Evolutionary conservation across 2,329 filamentous ascomycete genomes (phyloP).

Genomic region (Arachnopeziza araneosa): DNA sequence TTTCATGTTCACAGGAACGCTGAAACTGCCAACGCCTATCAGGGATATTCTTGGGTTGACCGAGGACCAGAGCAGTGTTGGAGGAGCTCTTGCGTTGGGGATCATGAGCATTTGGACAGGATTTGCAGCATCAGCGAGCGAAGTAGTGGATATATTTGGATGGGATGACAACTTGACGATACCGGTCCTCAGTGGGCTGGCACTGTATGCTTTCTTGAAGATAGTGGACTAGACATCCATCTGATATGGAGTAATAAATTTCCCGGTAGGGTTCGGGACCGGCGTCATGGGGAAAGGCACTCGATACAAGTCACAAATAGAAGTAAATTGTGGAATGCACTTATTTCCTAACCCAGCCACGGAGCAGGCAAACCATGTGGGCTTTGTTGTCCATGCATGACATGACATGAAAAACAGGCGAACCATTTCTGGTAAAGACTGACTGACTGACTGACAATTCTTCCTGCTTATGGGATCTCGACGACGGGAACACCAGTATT

Average conservation of each 20-base stretch:
- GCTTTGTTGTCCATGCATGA: neutral
- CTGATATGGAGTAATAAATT: neutral
- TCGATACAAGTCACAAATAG: neutral
- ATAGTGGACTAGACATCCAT: conserved; percentile 55
- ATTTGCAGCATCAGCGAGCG: conserved; percentile 81
- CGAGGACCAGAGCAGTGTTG: conserved; percentile 53
- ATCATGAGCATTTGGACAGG: conserved; percentile 83
- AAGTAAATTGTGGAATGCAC: neutral
- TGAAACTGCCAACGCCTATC: conserved; percentile 61
- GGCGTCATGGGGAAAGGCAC: neutral
- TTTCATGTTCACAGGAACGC: conserved; percentile 75
- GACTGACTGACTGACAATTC: neutral
- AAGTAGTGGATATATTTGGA: conserved; percentile 85
- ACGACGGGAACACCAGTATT: neutral
- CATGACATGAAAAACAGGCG: neutral
- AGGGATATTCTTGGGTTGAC: conserved; percentile 57
- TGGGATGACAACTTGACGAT: conserved; percentile 99
- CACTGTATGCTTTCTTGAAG: conserved; percentile 88
- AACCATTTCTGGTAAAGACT: neutral
- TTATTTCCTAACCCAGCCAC: neutral
- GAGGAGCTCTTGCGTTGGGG: conserved; percentile 67
- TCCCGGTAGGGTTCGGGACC: neutral
- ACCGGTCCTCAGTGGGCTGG: conserved; percentile 80
- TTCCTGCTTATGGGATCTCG: neutral
- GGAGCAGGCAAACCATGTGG: neutral